Percentiles rank a stretch among this genome's conserved stretches.
Conservation (phyloP, 345 rosid genomes). For the Moringa oleifera region DNA sequence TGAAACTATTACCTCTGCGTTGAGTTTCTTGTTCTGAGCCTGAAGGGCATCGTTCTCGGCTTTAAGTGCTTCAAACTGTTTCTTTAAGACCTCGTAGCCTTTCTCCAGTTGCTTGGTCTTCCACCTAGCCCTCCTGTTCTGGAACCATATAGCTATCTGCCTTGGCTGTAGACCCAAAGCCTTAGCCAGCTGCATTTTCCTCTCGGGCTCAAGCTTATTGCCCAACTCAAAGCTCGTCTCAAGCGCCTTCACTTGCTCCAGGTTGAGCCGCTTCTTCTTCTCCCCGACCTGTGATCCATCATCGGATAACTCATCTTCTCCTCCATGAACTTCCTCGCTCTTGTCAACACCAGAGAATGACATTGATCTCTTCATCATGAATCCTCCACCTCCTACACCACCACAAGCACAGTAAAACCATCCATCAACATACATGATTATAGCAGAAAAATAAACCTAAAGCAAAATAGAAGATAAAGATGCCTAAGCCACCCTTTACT, state of each 20-base stretch:
- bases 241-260: slow-evolving; percentile 69
- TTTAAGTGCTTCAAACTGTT: slow-evolving; percentile 57
- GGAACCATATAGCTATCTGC: slow-evolving; percentile 76
- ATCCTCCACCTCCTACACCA: slow-evolving; percentile 45
- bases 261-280: slow-evolving; percentile 72
- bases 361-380: slow-evolving; percentile 78
- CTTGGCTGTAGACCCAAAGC: slow-evolving; percentile 65
- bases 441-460: too few relatives aligned
- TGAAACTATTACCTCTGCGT: slow-evolving; percentile 44
- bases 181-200: slow-evolving; percentile 67
- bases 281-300: slow-evolving; percentile 77
- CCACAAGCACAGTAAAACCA: slow-evolving; percentile 10
- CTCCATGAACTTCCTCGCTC: slow-evolving; percentile 43
- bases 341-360: slow-evolving; percentile 60
- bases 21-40: slow-evolving; percentile 57
- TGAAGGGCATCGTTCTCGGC: slow-evolving; percentile 65
- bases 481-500: too few relatives aligned
- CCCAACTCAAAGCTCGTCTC: slow-evolving; percentile 74
- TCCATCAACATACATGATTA: slow-evolving; percentile 4
- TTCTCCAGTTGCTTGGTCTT: slow-evolving; percentile 73
- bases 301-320: slow-evolving; percentile 72
- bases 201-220: slow-evolving; percentile 76
- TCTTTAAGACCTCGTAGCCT: slow-evolving; percentile 59
- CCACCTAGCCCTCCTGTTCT: slow-evolving; percentile 76
- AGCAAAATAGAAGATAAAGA: too few relatives aligned